Evolutionary conservation across 345 rosid genomes (phyloP).

Genomic region (Hirschfeldia incana): DNA sequence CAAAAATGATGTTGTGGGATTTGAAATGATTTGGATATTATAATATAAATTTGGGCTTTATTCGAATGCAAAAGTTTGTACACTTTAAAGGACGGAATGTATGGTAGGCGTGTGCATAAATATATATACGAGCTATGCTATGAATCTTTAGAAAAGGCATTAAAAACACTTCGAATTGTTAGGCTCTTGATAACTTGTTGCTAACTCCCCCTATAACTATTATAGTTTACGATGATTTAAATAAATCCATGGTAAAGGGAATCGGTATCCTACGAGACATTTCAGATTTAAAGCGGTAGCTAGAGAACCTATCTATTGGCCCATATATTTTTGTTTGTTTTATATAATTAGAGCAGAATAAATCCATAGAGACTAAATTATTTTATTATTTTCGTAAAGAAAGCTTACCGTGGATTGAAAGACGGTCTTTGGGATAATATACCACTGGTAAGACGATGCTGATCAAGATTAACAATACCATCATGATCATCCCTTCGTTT

Average conservation of each 20-base stretch:
- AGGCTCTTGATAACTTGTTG: conserved; percentile 1
- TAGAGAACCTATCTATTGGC: neutral
- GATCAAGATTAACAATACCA: conserved; percentile 23
- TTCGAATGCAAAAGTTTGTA: neutral
- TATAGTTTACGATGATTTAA: conserved; percentile 3
- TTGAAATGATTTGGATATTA: neutral
- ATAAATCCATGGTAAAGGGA: neutral
- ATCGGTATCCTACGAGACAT: neutral
- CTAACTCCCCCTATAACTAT: neutral
- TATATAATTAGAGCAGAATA: neutral
- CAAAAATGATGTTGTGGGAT: neutral
- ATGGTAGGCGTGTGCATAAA: neutral
- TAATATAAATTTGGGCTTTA: neutral
- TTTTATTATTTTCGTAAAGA: neutral
- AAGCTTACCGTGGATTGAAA: conserved; percentile 66
- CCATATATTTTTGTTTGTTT: neutral
- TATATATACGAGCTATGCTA: neutral
- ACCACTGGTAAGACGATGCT: conserved; percentile 18
- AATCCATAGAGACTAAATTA: neutral
- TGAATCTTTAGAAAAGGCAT: neutral
- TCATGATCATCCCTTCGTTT: conserved; percentile 44
- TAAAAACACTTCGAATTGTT: neutral
- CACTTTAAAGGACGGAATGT: conserved; percentile 5
- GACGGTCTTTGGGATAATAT: conserved; percentile 58
- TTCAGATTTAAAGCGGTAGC: neutral